Percentiles rank a stretch among this genome's conserved stretches.
phyloP scores from a whole-genome alignment of 2,329 filamentous ascomycete genomes.

The Clarireedia monteithiana region DNA sequence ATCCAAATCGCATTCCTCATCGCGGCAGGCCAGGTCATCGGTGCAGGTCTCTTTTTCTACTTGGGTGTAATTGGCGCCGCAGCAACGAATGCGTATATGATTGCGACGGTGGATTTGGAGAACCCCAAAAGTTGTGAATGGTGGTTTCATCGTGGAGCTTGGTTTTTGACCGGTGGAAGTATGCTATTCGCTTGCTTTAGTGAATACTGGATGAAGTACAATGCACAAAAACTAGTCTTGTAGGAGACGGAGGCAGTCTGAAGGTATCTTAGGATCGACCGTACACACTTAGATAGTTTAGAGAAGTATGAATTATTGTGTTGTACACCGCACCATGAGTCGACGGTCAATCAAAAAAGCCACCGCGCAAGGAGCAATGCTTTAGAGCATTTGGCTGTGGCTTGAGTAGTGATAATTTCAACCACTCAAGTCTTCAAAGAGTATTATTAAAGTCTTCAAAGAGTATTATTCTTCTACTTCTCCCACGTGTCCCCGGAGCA shows the following conservation, averaged over 20 bases:
- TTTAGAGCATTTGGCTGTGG: too few relatives aligned
- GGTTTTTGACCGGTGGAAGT: neutral
- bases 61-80: neutral
- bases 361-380: too few relatives aligned
- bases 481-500: too few relatives aligned
- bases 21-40: neutral
- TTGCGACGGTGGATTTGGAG: constrained; percentile 2
- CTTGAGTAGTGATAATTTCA: too few relatives aligned
- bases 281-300: neutral
- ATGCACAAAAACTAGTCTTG: neutral
- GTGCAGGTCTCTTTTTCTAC: neutral
- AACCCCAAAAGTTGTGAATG: constrained; percentile 1
- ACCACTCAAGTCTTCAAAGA: too few relatives aligned
- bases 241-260: too few relatives aligned
- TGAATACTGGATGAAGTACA: neutral
- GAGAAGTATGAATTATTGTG: too few relatives aligned
- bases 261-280: neutral
- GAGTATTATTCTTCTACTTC: too few relatives aligned
- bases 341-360: too few relatives aligned
- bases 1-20: neutral
- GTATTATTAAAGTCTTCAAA: too few relatives aligned
- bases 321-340: too few relatives aligned
- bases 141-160: constrained; percentile 4
- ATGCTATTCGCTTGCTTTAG: neutral
- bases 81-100: neutral